Conservation (phyloP, 495 filamentous ascomycete genomes). For the Endocarpon pusillum region DNA sequence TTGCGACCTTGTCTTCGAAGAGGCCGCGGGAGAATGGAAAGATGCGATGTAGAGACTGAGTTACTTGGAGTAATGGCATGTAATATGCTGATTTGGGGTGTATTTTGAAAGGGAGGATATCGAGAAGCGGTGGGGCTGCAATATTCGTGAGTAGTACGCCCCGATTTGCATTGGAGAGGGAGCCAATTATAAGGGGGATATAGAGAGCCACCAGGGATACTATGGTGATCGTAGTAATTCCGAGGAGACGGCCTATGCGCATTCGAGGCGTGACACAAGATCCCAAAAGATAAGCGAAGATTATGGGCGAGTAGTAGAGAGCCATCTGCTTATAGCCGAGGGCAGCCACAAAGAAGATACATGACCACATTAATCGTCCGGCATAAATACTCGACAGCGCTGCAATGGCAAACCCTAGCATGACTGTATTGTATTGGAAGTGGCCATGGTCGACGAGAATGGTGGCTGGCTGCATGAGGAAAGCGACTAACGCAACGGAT, state of each 20-base stretch:
- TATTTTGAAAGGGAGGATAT: constrained; percentile 37
- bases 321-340: constrained; percentile 98
- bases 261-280: constrained; percentile 61
- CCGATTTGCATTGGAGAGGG: constrained; percentile 36
- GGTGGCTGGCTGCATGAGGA: constrained; percentile 81
- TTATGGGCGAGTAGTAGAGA: constrained; percentile 81
- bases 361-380: constrained; percentile 69
- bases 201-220: constrained; percentile 59
- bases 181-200: constrained; percentile 51
- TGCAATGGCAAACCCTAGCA: constrained; percentile 78
- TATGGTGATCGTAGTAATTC: constrained; percentile 54
- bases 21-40: constrained; percentile 88
- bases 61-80: constrained; percentile 51
- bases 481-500: constrained; percentile 70
- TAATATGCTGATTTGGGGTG: constrained; percentile 52
- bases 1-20: constrained; percentile 97
- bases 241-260: constrained; percentile 49
- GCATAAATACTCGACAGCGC: constrained; percentile 78
- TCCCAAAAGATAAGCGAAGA: constrained; percentile 84
- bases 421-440: constrained; percentile 97
- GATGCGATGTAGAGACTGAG: constrained; percentile 71
- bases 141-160: constrained; percentile 32
- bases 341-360: constrained; percentile 84
- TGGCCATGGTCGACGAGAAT: constrained; percentile 96
- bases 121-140: constrained; percentile 37